Evolutionary conservation across 345 rosid species (phyloP).

Genomic region (Eucalyptus cladocalyx): DNA sequence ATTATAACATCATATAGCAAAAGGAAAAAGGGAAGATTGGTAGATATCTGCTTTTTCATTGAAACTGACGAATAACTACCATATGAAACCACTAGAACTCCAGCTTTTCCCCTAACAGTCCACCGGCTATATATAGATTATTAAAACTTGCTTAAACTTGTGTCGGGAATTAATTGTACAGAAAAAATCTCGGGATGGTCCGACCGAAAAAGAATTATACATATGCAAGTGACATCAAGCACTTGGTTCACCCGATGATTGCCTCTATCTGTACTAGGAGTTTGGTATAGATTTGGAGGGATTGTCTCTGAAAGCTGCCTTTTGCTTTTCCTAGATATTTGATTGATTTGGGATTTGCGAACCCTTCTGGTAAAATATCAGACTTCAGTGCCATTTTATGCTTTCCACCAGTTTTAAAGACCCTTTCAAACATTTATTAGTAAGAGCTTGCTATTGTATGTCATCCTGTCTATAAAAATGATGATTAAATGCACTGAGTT

Average conservation of each 20-base stretch:
- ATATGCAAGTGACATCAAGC: neutral
- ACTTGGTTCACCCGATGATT: neutral
- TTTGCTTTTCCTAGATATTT: neutral
- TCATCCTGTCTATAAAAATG: neutral
- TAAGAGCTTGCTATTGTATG: neutral
- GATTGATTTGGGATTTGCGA: neutral
- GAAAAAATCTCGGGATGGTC: neutral
- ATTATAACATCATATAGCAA: neutral
- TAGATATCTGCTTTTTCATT: neutral
- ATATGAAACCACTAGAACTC: neutral
- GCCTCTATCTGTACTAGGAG: neutral
- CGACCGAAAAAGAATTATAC: neutral
- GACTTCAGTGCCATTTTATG: neutral
- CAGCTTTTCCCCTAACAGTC: neutral
- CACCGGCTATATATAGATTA: neutral
- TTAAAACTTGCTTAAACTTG: neutral
- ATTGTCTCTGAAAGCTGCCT: neutral
- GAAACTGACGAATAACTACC: neutral
- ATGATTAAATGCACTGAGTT: neutral
- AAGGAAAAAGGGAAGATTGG: neutral
- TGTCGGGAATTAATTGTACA: neutral
- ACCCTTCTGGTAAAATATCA: neutral
- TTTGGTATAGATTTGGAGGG: neutral
- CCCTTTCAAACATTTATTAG: neutral
- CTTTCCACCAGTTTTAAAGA: neutral